Conservation (phyloP, 2,329 filamentous ascomycete species). For the Fusarium bactridioides region DNA sequence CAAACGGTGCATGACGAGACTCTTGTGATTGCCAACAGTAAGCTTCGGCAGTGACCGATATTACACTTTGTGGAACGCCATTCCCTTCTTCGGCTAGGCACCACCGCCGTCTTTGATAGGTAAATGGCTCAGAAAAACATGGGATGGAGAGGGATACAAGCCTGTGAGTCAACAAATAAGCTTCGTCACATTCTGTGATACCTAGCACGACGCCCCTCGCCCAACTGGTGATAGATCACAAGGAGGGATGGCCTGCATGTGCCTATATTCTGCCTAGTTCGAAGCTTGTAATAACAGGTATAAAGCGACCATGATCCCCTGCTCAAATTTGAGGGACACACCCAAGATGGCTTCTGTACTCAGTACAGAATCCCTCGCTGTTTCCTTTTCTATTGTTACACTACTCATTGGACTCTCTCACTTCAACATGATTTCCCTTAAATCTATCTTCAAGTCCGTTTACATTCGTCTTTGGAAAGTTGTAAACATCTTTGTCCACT, state of each 20-base stretch:
- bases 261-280: neutral
- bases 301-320: neutral
- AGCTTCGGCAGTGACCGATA: neutral
- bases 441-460: neutral
- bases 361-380: neutral
- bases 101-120: neutral
- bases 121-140: rapidly evolving
- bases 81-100: neutral
- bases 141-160: neutral
- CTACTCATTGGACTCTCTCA: neutral
- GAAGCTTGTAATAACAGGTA: neutral
- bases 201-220: neutral
- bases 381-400: neutral
- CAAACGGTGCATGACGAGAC: neutral
- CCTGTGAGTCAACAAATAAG: neutral
- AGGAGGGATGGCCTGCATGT: neutral
- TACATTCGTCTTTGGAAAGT: constrained; percentile 20
- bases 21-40: neutral
- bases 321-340: neutral
- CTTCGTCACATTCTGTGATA: neutral
- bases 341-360: neutral
- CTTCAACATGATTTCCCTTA: neutral
- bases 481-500: constrained; percentile 4
- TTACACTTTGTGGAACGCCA: neutral
- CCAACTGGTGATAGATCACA: neutral